phyloP scores from a whole-genome alignment of 805 yeast genomes.

The Phaffomyces antillensis region DNA sequence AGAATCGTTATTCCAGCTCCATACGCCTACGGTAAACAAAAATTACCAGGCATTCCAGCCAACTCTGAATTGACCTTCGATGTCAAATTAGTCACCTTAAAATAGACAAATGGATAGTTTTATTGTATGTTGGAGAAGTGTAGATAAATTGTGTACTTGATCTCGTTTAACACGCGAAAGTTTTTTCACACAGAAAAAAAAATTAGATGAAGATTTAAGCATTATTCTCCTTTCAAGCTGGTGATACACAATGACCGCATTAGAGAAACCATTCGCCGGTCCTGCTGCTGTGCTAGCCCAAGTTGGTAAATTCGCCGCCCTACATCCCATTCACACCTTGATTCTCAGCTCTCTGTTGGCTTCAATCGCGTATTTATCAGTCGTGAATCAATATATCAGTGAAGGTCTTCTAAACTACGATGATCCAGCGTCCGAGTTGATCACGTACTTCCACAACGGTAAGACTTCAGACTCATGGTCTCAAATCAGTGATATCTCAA shows the following conservation, averaged over 20 bases:
- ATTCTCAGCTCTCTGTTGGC: slow-evolving; percentile 66
- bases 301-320: slow-evolving; percentile 51
- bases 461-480: slow-evolving; percentile 38
- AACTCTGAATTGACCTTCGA: slow-evolving; percentile 96
- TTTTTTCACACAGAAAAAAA: neutral
- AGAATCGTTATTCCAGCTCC: slow-evolving; percentile 93
- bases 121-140: neutral
- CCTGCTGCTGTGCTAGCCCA: slow-evolving; percentile 37
- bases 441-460: slow-evolving; percentile 32
- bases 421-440: slow-evolving; percentile 11
- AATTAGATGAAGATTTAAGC: neutral
- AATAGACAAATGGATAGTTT: slow-evolving; percentile 35
- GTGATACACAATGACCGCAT: slow-evolving; percentile 1
- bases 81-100: slow-evolving; percentile 85
- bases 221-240: neutral
- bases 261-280: slow-evolving; percentile 25
- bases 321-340: slow-evolving; percentile 81
- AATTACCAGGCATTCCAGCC: slow-evolving; percentile 95
- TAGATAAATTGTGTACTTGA: neutral
- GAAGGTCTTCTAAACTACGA: slow-evolving; percentile 15
- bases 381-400: slow-evolving; percentile 56
- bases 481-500: slow-evolving; percentile 35
- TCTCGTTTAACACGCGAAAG: neutral
- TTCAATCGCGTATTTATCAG: slow-evolving; percentile 70
- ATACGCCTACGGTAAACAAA: slow-evolving; percentile 92